Conservation (phyloP, 176 grass and related monocot genomes). For the Leersia perrieri region DNA sequence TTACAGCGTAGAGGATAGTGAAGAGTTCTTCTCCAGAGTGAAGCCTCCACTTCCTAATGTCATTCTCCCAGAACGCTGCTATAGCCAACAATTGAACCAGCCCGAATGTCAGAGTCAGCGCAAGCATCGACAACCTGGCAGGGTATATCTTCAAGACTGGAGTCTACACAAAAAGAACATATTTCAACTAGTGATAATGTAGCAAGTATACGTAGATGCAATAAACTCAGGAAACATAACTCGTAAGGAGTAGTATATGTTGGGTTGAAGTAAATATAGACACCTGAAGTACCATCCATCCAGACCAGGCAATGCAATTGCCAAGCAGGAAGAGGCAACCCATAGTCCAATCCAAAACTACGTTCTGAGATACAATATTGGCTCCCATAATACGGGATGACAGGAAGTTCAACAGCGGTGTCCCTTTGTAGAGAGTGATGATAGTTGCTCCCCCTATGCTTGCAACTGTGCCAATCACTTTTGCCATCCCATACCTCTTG, state of each 20-base stretch:
- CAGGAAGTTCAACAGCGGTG: conserved; percentile 43
- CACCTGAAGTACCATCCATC: conserved; percentile 80
- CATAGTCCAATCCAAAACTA: conserved; percentile 59
- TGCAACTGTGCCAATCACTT: conserved; percentile 62
- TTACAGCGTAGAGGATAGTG: conserved; percentile 79
- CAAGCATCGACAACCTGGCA: conserved; percentile 54
- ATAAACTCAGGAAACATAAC: neutral
- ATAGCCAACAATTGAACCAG: conserved; percentile 60
- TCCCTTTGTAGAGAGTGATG: conserved; percentile 72
- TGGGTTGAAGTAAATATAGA: conserved; percentile 14
- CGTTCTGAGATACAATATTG: conserved; percentile 35
- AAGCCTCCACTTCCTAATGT: conserved; percentile 56
- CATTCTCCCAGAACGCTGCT: conserved; percentile 51
- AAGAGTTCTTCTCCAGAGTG: conserved; percentile 58
- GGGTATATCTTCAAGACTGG: conserved; percentile 67
- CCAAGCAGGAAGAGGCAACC: conserved; percentile 70
- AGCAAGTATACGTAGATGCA: neutral
- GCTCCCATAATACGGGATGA: conserved; percentile 23
- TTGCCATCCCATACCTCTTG: conserved; percentile 54
- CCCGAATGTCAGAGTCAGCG: conserved; percentile 45
- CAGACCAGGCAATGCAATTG: conserved; percentile 68
- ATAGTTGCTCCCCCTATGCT: conserved; percentile 67
- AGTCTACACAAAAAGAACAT: conserved; percentile 29
- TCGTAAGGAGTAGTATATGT: neutral
- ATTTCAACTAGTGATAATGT: conserved; percentile 3